Evolutionary conservation across 2,329 filamentous ascomycete genomes (phyloP), one percentile per base, ranked within the genome.

Genomic region (Aurifilum marmelostoma): DNA sequence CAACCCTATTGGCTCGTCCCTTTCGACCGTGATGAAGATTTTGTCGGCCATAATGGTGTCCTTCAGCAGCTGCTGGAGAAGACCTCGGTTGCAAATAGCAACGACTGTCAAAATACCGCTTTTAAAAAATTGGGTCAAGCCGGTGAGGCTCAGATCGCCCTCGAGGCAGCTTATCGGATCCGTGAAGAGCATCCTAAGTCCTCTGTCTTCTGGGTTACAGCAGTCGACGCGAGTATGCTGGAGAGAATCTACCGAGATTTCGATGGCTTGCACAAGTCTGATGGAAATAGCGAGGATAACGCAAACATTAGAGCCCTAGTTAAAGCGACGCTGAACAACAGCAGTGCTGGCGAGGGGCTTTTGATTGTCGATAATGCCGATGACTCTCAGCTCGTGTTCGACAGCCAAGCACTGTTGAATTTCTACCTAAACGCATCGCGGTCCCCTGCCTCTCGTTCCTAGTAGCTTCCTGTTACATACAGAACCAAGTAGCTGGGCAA

Each of bases 311-410:
- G 77, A 54, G 32, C 47, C 14, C 74, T 81, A 1, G 77, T 84
- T 4, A 80, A 80, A 50, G 58, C 52, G 5, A 72, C 71, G 14
- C 69, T 84, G 1, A 78, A 75, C 47, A 27, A 21, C 11, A 72
- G 75, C n/a, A 68, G 47, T n/a, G 69, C 60, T 1, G 74, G 76
- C 1, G 69, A 69, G 1, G 84, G 81, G 82, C 73, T 84, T 1
- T 67, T 84, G 54, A 74, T 85, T 52, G 64, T 84, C n/a, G 81
- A 85, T 66, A 84, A 83, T 63, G 80, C 79, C 16, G 80, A 84
- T 66, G 79, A 84, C 67, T 62, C 63, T 4, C 68, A 77, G 1
- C 67, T 82, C 2, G 66, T 80, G 0, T 74, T 76, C 52, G 72
- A 71, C 29, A 12, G 14, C 39, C 39, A 43, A 18, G 39, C 39